Evolutionary conservation across 2,329 filamentous ascomycete species (phyloP), one percentile per base, ranked within the genome.

Genomic region (Lachnellula suecica): DNA sequence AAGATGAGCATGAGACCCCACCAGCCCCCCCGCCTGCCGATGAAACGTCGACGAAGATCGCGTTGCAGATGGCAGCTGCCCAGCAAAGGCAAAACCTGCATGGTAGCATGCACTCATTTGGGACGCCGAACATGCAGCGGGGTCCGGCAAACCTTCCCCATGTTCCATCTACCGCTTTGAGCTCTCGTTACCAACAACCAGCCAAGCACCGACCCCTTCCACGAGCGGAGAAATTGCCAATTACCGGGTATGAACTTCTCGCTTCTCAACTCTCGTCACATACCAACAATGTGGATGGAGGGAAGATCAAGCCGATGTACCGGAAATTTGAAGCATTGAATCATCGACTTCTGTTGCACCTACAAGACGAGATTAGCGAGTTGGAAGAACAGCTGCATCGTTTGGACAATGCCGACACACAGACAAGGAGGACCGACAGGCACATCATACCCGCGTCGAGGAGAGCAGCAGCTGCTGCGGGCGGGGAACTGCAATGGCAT

Each of bases 341-440:
- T 62, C 91, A 96, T 66, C 85, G 92, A 2, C 73, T 96, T 2
- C 73, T 97, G 2, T 75, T 96, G 0, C 85, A 94, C 57, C 76
- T 96, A 15, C 92, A 96, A 69, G 91, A 96, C 65, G 90, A 96
- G 67, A 82, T 96, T 17, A 77, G 79, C 25, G 87, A 93, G 62
- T 75, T 96, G 34, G 91, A 96, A 69, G 85, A 91, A 63, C 84
- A 92, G 52, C 78, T 97, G 1, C 80, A 82, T 17, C 74, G 77
- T 0, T 71, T 94, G 1, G 92, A 96, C 63, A 72, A 71, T 19
- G 70, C 72, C 1, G 81, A 84, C 59, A 80, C 80, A 0, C 73
- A 78, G 47, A 62, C 66, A 4, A 53, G 66, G 34, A 52, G 59
- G 9, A 57, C 46, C 20, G 58, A 56, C 10, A 45, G 34, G 19